These are phyloP conservation scores for Diaporthe vexans DNA, from an alignment of 2,329 filamentous ascomycete genomes.

Conservation along the genomic window DNA sequence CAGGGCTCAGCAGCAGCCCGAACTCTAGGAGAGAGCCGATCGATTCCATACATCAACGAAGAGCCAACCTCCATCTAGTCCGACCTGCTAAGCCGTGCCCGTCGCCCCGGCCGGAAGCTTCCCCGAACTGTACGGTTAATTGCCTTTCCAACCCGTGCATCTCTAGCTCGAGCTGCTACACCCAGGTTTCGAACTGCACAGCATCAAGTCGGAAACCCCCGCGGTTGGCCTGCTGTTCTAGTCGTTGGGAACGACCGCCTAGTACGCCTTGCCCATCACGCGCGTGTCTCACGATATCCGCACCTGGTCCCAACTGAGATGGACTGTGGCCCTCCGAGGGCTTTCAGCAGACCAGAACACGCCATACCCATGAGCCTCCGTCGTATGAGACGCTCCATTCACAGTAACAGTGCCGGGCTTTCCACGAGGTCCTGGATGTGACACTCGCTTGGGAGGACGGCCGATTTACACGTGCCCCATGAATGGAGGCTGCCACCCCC, in stretches of 20 bases:
- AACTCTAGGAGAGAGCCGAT: background rate
- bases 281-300: slow-evolving; percentile 31
- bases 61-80: background rate
- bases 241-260: slow-evolving; percentile 17
- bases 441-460: slow-evolving; percentile 34
- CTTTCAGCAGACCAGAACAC: slow-evolving; percentile 21
- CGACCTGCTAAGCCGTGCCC: background rate
- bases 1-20: background rate
- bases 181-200: slow-evolving; percentile 7
- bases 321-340: slow-evolving; percentile 41
- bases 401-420: slow-evolving; percentile 23
- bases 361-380: slow-evolving; percentile 30
- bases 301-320: slow-evolving; percentile 31
- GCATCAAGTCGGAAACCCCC: slow-evolving; percentile 8
- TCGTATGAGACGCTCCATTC: slow-evolving; percentile 3
- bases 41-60: slow-evolving; percentile 20
- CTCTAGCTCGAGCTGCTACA: slow-evolving; percentile 7
- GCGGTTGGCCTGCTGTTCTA: slow-evolving; percentile 25
- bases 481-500: slow-evolving; percentile 41
- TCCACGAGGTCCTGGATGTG: slow-evolving; percentile 34
- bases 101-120: slow-evolving; percentile 18
- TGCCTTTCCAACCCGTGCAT: slow-evolving; percentile 1
- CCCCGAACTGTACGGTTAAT: slow-evolving; percentile 16
- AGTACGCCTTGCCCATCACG: slow-evolving; percentile 14
- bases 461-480: slow-evolving; percentile 41